phyloP scores from a whole-genome alignment of 2,329 filamentous ascomycete genomes.

The Curvularia sp. region DNA sequence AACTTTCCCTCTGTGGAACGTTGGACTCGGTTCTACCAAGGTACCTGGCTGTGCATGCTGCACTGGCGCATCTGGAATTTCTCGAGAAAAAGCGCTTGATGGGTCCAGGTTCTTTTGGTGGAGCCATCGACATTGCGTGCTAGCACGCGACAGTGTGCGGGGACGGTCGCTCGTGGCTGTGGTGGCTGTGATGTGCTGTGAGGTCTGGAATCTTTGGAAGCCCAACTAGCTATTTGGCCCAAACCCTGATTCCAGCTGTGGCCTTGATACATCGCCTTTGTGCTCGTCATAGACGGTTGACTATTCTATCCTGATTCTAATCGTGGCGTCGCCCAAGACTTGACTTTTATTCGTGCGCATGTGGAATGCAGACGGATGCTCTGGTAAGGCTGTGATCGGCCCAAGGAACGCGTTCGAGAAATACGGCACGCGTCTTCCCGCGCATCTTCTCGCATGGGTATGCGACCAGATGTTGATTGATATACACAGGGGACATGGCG shows the following conservation, averaged over 20 bases:
- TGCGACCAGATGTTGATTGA: neutral
- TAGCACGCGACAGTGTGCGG: constrained; percentile 7
- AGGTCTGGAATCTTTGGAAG: neutral
- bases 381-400: neutral
- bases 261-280: neutral
- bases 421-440: neutral
- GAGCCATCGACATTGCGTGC: neutral
- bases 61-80: neutral
- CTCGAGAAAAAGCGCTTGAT: neutral
- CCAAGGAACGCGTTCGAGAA: neutral
- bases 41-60: neutral
- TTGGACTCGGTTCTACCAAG: neutral
- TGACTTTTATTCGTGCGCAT: neutral
- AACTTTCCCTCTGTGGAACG: neutral
- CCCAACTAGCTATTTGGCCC: neutral
- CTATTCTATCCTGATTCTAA: neutral
- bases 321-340: neutral
- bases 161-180: constrained; percentile 5
- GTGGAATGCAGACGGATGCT: neutral
- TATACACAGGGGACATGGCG: constrained; percentile 2
- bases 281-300: neutral
- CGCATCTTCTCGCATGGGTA: neutral
- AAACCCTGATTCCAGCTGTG: neutral
- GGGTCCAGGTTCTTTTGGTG: neutral
- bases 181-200: constrained; percentile 1